Base-by-base conservation (phyloP, 495 filamentous ascomycete genomes). In the Aspergillus hancockii region DNA sequence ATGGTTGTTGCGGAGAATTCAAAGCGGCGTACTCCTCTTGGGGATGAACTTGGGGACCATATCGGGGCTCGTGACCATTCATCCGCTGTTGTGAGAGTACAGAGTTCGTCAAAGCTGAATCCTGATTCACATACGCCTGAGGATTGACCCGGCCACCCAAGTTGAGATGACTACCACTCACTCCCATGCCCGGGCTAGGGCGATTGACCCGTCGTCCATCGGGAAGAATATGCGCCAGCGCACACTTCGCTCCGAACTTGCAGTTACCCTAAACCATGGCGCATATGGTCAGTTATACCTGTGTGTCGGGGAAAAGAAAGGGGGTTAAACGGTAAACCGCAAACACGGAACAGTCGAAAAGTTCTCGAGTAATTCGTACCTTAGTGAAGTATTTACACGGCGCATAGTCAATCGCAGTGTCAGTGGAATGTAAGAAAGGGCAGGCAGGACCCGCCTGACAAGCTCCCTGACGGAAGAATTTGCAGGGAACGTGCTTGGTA, bases 351-450 rank as follows among this genome's bases (percentile, higher is more conserved):
- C 5, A 8, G 19, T 14, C 21, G 43, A 22, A 22, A 3, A 23
- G 43, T 23, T 14, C 5, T 16, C 46, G 10, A 38, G 16, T 28
- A 14, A 30, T 18, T 61, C 85, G 65, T 81, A 96, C 93, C 88
- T 97, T 98, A 60, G 91, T 86, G 64, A 98, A 98, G 76, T 98
- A 98, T 78, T 98, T 98, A 85, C 94, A 98, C 23, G 89, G 88
- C 46, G 92, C 88, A 60, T 87, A 90, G 59, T 95, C 91, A 30
- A 86, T 81, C 22, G 91, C 81, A 21, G 86, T 75, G 71, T 93
- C 88, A 59, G 89, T 84, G 47, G 92, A 93, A 76, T 98, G 94
- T 59, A 92, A 89, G 77, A 98, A 98, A 40, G 94, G 94, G 77
- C 94, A 98, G 47, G 92, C 90, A 69, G 89, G 89, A 63, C 94